Conservation (phyloP, 73 alveolate genomes). For the Paramecium bursaria region DNA sequence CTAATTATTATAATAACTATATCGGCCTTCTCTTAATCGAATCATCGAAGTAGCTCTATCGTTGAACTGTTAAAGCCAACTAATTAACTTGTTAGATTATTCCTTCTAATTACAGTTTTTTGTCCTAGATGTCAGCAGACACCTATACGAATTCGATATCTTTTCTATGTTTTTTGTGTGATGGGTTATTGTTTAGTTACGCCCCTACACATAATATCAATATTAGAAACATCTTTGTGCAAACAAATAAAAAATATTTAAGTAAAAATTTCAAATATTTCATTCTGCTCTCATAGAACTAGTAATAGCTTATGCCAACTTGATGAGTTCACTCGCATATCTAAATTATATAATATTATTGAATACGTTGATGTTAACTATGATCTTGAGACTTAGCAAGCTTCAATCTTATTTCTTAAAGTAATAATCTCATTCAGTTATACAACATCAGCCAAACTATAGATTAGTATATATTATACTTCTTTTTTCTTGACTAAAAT, state of each 20-base stretch:
- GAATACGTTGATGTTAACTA: constrained; percentile 26
- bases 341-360: no score
- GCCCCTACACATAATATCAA: no score
- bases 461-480: no score
- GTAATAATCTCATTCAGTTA: constrained; percentile 44
- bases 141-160: constrained; percentile 52
- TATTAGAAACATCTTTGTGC: no score
- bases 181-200: no score
- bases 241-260: no score
- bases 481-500: neutral
- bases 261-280: no score
- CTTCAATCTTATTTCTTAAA: constrained; percentile 39
- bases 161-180: constrained; percentile 3
- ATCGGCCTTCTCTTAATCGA: constrained; percentile 3
- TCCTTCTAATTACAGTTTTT: constrained; percentile 40
- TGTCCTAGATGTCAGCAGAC: constrained; percentile 43
- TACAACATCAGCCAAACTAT: constrained; percentile 46
- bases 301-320: constrained; percentile 53
- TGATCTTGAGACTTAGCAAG: constrained; percentile 30
- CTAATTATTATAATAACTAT: constrained; percentile 34
- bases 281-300: constrained; percentile 19
- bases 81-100: constrained; percentile 44
- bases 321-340: constrained; percentile 43
- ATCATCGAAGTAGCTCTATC: constrained; percentile 52
- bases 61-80: constrained; percentile 39